Evolutionary conservation across 2,329 filamentous ascomycete species (phyloP).

Genomic region (Epichloe gansuensis): DNA sequence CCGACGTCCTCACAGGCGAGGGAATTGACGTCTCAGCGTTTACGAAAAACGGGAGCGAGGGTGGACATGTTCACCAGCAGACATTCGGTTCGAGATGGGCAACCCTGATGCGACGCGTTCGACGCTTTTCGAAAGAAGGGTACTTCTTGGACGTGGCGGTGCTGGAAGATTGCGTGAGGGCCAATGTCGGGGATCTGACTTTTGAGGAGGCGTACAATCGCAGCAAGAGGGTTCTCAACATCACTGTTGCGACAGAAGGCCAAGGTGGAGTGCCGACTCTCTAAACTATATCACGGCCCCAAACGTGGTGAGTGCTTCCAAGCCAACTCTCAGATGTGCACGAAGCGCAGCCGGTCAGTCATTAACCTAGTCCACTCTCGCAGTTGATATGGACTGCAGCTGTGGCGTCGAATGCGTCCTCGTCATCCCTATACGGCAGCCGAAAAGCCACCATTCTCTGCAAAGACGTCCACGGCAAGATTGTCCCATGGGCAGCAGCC

Average conservation of each 20-base stretch:
- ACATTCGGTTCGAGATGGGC: conserved; percentile 33
- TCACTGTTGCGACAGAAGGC: conserved; percentile 69
- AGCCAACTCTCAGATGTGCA: neutral
- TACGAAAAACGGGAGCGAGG: conserved; percentile 25
- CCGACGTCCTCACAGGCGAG: conserved; percentile 62
- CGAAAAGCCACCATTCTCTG: conserved; percentile 57
- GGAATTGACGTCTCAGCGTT: conserved; percentile 78
- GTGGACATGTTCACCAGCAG: conserved; percentile 22
- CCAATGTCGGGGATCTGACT: conserved; percentile 78
- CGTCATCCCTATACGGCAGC: conserved; percentile 51
- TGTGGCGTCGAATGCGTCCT: conserved; percentile 60
- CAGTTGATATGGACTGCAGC: conserved; percentile 72
- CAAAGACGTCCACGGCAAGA: conserved; percentile 61
- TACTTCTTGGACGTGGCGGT: conserved; percentile 76
- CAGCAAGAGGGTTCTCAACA: conserved; percentile 81
- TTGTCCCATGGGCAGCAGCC: conserved; percentile 60
- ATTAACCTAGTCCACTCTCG: neutral
- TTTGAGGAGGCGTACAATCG: conserved; percentile 85
- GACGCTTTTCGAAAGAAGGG: conserved; percentile 60
- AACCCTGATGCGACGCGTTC: conserved; percentile 54
- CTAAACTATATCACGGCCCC: conserved; percentile 88
- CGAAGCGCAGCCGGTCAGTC: neutral
- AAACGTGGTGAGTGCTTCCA: conserved; percentile 60
- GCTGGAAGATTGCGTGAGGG: conserved; percentile 70
- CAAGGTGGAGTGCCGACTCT: conserved; percentile 69